Base-by-base conservation (phyloP, 2,329 filamentous ascomycete species). In the Rutstroemia sp. region DNA sequence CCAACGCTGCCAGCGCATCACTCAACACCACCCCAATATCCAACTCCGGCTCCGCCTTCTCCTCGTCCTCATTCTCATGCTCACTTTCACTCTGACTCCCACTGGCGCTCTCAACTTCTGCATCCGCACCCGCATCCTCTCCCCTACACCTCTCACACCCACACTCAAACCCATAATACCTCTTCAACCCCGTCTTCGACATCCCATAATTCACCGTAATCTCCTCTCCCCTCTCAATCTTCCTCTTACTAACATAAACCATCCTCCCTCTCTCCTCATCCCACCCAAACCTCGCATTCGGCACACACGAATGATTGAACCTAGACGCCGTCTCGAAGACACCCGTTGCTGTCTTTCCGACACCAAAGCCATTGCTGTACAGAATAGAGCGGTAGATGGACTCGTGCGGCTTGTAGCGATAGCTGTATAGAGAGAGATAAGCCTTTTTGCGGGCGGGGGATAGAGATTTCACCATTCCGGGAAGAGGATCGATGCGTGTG, bases 181-280 rank as follows among this genome's bases (percentile, higher is more conserved):
- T 58, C 54, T 61, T 59, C 51, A 66, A 47, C 8, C 45, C 34
- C 27, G 38, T 56, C 23, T 44, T 58, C 14, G 49, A 51, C 50
- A 66, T 61, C 14, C 65, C 65, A 59, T 68, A 68, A 59, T 65
- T 61, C 16, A 67, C 58, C 9, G 61, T 64, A 9, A 67, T 57
- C 48, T 67, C 65, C 50, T 67, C 65, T 9, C 64, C 64, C 21
- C 52, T 44, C 40, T 60, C 30, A n/a, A 66, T 38, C 56, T 55
- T 51, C 23, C 57, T 61, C 21, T 42, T 52, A 56, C 60, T 67
- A 52, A 57, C 63, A 44, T 63, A 61, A 27, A 66, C 57, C 55
- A 66, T 58, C 25, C 60, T 58, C 4, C 58, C 61, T 4, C 56
- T 59, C 34, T 49, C 51, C 10, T 60, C 51, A 25, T 61, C 59